A percentile compares a stretch with the other conserved stretches of the same genome.
These are phyloP conservation scores for Penicillium verrucosum DNA, from an alignment of 2,329 filamentous ascomycete species.

Conservation along the genomic window DNA sequence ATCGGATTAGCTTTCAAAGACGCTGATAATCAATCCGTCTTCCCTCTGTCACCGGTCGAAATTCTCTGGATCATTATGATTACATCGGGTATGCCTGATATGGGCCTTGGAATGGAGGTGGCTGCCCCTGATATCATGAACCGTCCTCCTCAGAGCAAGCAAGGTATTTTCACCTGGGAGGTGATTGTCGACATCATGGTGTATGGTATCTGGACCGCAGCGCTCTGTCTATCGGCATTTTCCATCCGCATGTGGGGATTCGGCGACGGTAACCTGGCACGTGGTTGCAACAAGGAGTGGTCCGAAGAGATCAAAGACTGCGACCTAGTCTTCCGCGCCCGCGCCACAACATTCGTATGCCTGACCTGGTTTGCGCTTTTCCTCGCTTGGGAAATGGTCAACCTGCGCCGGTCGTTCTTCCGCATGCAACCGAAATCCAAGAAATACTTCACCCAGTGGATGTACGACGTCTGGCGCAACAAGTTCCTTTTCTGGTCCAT, in stretches of 20 bases:
- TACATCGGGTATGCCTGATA: slow-evolving; percentile 78
- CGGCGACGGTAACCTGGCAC: slow-evolving; percentile 55
- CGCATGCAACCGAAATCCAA: slow-evolving; percentile 59
- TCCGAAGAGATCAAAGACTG: slow-evolving; percentile 47
- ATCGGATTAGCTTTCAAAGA: too few relatives aligned
- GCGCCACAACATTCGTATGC: slow-evolving; percentile 67
- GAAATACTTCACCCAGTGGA: slow-evolving; percentile 62
- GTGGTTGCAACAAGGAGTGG: slow-evolving; percentile 56
- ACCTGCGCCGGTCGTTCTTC: slow-evolving; percentile 69
- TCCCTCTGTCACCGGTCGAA: slow-evolving; percentile 62
- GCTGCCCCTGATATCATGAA: slow-evolving; percentile 71
- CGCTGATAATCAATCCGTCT: too few relatives aligned
- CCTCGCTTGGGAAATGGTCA: slow-evolving; percentile 71
- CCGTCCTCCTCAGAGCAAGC: slow-evolving; percentile 68
- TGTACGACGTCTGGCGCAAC: slow-evolving; percentile 65
- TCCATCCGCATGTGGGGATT: slow-evolving; percentile 60
- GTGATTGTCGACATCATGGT: slow-evolving; percentile 73
- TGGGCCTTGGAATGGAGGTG: slow-evolving; percentile 75
- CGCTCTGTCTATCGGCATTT: slow-evolving; percentile 61
- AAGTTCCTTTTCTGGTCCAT: slow-evolving; percentile 67
- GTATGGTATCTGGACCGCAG: slow-evolving; percentile 70
- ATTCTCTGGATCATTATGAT: slow-evolving; percentile 93
- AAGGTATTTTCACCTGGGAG: slow-evolving; percentile 70
- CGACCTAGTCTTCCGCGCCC: slow-evolving; percentile 63
- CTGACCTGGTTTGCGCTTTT: slow-evolving; percentile 75